These are phyloP conservation scores for Trichosporon sp. DNA, from an alignment of 1,284 basidiomycete species.

Conservation along the genomic window DNA sequence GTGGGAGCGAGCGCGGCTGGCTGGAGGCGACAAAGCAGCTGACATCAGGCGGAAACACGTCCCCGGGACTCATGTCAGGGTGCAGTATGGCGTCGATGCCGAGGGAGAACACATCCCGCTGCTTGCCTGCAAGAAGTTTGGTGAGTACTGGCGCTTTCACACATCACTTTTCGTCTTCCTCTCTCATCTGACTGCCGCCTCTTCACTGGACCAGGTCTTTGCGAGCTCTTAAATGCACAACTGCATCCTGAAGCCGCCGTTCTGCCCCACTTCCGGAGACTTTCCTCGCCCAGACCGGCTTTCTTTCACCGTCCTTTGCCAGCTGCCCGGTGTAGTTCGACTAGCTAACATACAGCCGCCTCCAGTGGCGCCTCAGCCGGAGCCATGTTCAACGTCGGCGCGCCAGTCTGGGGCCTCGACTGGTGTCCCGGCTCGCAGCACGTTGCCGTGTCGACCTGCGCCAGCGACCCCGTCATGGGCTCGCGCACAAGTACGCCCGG, in stretches of 20 bases:
- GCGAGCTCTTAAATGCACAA: too few relatives aligned
- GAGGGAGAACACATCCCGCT: background rate
- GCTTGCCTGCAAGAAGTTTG: background rate
- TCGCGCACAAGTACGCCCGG: slow-evolving; percentile 17
- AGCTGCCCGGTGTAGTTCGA: background rate
- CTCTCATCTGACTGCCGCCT: too few relatives aligned
- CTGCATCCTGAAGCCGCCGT: too few relatives aligned
- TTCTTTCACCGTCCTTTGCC: background rate
- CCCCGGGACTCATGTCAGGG: background rate
- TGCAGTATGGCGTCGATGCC: background rate
- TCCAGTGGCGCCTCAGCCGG: slow-evolving; percentile 12
- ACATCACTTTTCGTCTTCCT: too few relatives aligned
- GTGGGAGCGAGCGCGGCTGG: too few relatives aligned
- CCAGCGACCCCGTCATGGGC: slow-evolving; percentile 28
- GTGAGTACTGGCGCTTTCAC: too few relatives aligned
- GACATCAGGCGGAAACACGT: background rate
- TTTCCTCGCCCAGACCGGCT: too few relatives aligned
- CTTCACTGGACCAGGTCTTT: too few relatives aligned
- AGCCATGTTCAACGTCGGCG: slow-evolving; percentile 63
- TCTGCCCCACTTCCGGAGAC: too few relatives aligned
- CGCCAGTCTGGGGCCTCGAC: slow-evolving; percentile 76
- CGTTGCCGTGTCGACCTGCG: slow-evolving; percentile 72
- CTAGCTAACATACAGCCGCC: slow-evolving; percentile 3
- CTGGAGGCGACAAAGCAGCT: background rate
- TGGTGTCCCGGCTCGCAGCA: slow-evolving; percentile 80